Evolutionary conservation across 768 basidiomycete genomes (phyloP), one percentile per base, ranked within the genome.

Genomic region (Pleurotus cornucopiae): DNA sequence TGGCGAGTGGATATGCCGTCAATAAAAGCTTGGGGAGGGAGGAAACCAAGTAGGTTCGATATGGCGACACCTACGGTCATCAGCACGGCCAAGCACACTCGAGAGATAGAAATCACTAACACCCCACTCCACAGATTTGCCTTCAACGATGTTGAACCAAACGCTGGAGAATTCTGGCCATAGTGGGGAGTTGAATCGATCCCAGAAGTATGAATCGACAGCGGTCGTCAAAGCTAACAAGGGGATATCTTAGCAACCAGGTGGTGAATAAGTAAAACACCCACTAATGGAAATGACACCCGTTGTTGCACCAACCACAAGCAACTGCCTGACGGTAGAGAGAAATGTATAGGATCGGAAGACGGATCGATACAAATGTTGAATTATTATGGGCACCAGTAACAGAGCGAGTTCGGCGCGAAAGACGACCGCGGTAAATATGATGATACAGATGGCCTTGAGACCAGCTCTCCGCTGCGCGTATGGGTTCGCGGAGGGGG

Each of bases 61-160:
- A 72, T 0, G 94, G 91, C 0, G 89, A 92, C 20, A 80, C 80
- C 92, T 90, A 67, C 14, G 20, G 61, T 25, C 63, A 51, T 44
- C 37, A 9, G 38, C 39, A 49, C 45, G 54, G 16, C 16, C 52
- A 5, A 25, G 20, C 6, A 38, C 21, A 30, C 26, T 54, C 21
- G 16, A 45, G 23, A 11, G 34, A 57, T 20, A 44, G 25, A 25
- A 54, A 16, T 20, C 18, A 78, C 89, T 60, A 68, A 96, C 92
- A 60, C 97, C 97, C 97, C 97, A 99, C 16, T 94, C 85, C 0
- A 85, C 72, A 23, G 89, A 87, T 67, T 96, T 94, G 12, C 94
- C 94, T 65, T 92, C 70, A 4, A 86, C 72, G 21, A 98, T 82
- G 65, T 98, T 99, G 74, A 92, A 99, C 60, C 84, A 85, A 9